These are phyloP conservation scores for Pythium dissotocum DNA, from an alignment of 352 stramenopile genomes.

Conservation along the genomic window DNA sequence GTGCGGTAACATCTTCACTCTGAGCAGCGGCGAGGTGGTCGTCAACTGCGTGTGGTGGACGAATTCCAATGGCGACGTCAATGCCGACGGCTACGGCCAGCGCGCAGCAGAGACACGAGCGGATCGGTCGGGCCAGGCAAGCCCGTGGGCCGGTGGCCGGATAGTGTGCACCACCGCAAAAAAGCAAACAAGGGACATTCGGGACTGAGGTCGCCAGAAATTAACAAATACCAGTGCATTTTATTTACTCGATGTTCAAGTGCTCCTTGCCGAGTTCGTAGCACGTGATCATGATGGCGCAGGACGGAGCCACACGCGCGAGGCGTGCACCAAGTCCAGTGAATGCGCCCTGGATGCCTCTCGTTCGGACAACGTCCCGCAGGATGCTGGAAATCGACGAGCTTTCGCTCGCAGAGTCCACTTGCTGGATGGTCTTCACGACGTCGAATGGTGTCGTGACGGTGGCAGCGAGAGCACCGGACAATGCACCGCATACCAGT, in stretches of 20 bases:
- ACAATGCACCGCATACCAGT: constrained; percentile 84
- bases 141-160: not conserved
- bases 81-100: constrained; percentile 14
- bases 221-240: constrained; percentile 3
- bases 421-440: constrained; percentile 93
- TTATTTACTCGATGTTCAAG: constrained; percentile 47
- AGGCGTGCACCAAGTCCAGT: constrained; percentile 68
- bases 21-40: constrained; percentile 22
- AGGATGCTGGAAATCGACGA: constrained; percentile 41
- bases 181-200: constrained; percentile 1
- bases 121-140: not conserved
- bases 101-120: constrained; percentile 43
- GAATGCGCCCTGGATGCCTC: constrained; percentile 53
- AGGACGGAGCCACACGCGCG: constrained; percentile 70
- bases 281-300: constrained; percentile 88
- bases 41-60: constrained; percentile 5
- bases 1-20: constrained; percentile 40
- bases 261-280: constrained; percentile 84
- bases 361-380: constrained; percentile 48
- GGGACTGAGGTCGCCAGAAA: not conserved
- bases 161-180: constrained; percentile 6
- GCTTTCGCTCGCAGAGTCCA: constrained; percentile 45
- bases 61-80: constrained; percentile 1
- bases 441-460: constrained; percentile 96
- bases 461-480: constrained; percentile 86